A percentile compares a stretch with the other conserved stretches of the same genome.
Evolutionary conservation across 176 grass and related monocot genomes (phyloP).

Genomic region (Rhynchospora breviuscula): DNA sequence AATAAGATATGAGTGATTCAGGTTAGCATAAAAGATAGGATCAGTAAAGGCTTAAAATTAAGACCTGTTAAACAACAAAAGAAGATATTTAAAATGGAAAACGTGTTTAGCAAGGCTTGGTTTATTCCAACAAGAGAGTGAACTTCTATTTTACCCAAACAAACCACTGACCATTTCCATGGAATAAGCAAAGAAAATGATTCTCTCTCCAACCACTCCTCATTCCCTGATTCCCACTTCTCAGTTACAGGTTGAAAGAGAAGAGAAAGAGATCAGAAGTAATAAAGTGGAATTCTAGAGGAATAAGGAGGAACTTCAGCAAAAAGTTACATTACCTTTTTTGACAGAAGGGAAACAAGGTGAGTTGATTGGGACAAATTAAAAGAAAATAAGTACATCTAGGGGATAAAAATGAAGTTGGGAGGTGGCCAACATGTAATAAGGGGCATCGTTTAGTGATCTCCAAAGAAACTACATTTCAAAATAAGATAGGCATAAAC

Average conservation of each 20-base stretch:
- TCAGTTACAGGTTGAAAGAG: neutral
- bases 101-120: neutral
- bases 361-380: conserved; percentile 3
- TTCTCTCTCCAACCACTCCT: neutral
- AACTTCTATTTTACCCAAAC: neutral
- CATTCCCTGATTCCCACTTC: conserved; percentile 2
- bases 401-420: neutral
- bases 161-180: neutral
- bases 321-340: neutral
- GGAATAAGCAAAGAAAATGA: neutral
- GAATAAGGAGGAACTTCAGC: neutral
- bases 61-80: neutral
- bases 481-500: neutral
- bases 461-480: neutral
- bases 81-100: neutral
- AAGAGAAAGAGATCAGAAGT: neutral
- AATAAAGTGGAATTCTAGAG: neutral
- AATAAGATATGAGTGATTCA: neutral
- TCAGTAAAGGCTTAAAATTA: neutral
- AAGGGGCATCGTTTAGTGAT: neutral
- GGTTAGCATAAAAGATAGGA: neutral
- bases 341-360: neutral
- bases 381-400: neutral
- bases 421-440: neutral
- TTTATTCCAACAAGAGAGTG: neutral